Evolutionary conservation across 352 stramenopile species (phyloP).

Genomic region (Poterioochromonas sp.): DNA sequence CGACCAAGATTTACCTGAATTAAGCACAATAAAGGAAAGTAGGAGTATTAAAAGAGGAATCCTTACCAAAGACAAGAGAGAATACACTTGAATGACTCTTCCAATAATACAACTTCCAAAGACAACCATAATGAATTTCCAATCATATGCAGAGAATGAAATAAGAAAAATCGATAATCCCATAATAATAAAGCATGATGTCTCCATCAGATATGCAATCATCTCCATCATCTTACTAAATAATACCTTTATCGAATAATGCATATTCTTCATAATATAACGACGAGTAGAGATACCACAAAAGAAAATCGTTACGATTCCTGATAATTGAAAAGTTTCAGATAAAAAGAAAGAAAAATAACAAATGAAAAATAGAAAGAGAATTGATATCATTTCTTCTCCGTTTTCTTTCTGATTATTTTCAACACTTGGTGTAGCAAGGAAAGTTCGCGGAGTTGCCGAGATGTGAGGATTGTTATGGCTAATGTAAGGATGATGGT

Average conservation of each 20-base stretch:
- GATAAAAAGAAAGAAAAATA: constrained; percentile 60
- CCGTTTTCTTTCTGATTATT: neutral
- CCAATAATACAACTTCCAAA: neutral
- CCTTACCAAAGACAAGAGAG: neutral
- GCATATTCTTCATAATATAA: constrained; percentile 73
- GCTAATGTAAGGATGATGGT: too few species aligned
- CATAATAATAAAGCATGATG: neutral
- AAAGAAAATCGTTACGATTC: constrained; percentile 86
- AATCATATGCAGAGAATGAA: neutral
- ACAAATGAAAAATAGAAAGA: neutral
- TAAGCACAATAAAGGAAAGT: neutral
- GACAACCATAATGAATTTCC: neutral
- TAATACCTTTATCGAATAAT: neutral
- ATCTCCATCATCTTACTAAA: neutral
- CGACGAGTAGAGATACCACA: constrained; percentile 76
- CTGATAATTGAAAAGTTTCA: constrained; percentile 65
- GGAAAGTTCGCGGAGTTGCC: constrained; percentile 39
- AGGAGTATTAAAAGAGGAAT: neutral
- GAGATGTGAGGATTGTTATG: too few species aligned
- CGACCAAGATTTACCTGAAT: neutral
- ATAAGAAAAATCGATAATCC: neutral
- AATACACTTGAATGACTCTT: neutral
- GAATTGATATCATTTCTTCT: neutral
- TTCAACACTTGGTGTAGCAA: neutral
- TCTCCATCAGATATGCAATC: neutral